Conservation (phyloP, 805 yeast species). For the Ogataea parapolymorpha region DNA sequence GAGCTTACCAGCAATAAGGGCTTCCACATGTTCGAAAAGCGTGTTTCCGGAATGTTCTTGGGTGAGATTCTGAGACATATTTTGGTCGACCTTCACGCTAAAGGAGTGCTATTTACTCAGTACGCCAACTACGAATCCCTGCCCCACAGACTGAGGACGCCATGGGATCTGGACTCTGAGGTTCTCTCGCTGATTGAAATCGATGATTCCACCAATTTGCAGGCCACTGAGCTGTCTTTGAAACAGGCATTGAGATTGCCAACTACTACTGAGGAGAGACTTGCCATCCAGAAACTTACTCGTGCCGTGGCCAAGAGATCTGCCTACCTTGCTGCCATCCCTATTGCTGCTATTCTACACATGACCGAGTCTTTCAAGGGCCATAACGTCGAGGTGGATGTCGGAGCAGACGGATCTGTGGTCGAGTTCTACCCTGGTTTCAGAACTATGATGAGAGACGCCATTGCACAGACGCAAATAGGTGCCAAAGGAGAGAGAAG, state of each 20-base stretch:
- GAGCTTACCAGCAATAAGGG: slow-evolving; percentile 75
- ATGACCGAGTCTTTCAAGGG: slow-evolving; percentile 66
- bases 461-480: slow-evolving; percentile 63
- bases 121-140: slow-evolving; percentile 40
- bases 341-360: slow-evolving; percentile 75
- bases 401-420: slow-evolving; percentile 95
- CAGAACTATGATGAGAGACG: slow-evolving; percentile 75
- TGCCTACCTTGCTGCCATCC: slow-evolving; percentile 86
- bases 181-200: slow-evolving; percentile 83
- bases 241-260: slow-evolving; percentile 66
- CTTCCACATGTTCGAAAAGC: slow-evolving; percentile 87
- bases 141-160: slow-evolving; percentile 65
- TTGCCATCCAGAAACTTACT: slow-evolving; percentile 67
- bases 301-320: slow-evolving; percentile 83
- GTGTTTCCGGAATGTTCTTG: slow-evolving; percentile 87
- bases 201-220: slow-evolving; percentile 73
- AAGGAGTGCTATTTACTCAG: slow-evolving; percentile 57
- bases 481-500: slow-evolving; percentile 75
- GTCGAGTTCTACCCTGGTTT: slow-evolving; percentile 92
- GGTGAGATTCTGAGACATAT: slow-evolving; percentile 85
- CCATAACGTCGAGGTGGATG: slow-evolving; percentile 71
- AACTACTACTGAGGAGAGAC: slow-evolving; percentile 68
- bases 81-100: slow-evolving; percentile 61
- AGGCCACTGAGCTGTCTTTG: slow-evolving; percentile 65
- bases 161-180: slow-evolving; percentile 79